Base-by-base conservation (phyloP, 805 yeast genomes). In the Tanozyma kutaoensis region DNA sequence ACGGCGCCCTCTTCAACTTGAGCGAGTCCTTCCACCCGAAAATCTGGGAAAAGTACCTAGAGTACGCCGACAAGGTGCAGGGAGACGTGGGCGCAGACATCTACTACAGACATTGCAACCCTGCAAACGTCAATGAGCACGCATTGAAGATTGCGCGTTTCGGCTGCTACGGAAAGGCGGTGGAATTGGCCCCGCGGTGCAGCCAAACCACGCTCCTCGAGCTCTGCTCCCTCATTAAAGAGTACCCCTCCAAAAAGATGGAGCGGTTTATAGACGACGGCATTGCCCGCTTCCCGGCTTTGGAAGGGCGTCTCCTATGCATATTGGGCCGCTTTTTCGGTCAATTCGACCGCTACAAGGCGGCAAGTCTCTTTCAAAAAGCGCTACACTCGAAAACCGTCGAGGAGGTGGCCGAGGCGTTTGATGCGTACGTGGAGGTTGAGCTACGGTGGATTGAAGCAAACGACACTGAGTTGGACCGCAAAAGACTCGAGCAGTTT, bases 401-500 rank as follows among this genome's bases (percentile, higher is more conserved):
- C 6, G 25, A 35, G 4, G 42, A 39, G 14, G 33, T 42, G 4
- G 36, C 42, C 3, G 36, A 37, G 26, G 31, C 2, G 8, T 10
- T 34, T 2, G 37, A 27, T 8, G 25, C 25, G 4, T 33, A 32
- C 14, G 28, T 44, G 23, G 30, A 60, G 16, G 37, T 72, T 6
- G 69, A 66, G 23, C 40, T 66, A 14, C 44, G 62, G 11, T 45
- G 77, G 46, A 50, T 44, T 12, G 46, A n/a, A n/a, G n/a, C n/a
- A n/a, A n/a, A n/a, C n/a, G n/a, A n/a, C n/a, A n/a, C n/a, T n/a
- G n/a, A n/a, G n/a, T n/a, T n/a, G n/a, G n/a, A n/a, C n/a, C n/a
- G n/a, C n/a, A n/a, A n/a, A n/a, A n/a, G 48, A 25, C 67, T 76
- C 35, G 80, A 75, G 34, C 48, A 51, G 14, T 48, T 84, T 14